Evolutionary conservation across 768 basidiomycete species (phyloP), one percentile per base, ranked within the genome.

Genomic region (Lactifluus piperatus): DNA sequence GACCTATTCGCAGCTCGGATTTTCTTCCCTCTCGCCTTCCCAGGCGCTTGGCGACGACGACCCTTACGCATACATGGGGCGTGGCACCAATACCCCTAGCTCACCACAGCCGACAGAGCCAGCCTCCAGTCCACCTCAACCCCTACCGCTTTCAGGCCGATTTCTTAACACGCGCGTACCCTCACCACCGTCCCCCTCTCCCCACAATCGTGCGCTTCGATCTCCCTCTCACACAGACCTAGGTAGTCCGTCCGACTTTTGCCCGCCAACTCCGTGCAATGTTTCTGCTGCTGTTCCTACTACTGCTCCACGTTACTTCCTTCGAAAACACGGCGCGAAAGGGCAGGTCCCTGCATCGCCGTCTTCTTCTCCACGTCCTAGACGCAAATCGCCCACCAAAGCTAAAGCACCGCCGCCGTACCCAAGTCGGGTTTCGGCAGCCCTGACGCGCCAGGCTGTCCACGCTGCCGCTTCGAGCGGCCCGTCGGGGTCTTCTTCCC

Each of bases 1-100:
- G 26, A 71, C 74, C 13, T 75, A 71, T 66, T 73, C 75, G 11
- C 73, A 70, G 43, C 68, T 75, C 50, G 71, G 71, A 22, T 70
- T 74, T 65, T 69, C 69, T 27, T 54, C 68, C 55, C 52, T n/a
- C n/a, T n/a, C 59, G 48, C 16, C 60, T 62, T 44, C 62, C 51
- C 64, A 54, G 51, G 46, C 24, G 18, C 51, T 44, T 22, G 22
- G 18, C 43, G 43, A 39, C 39, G 45, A 20, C 37, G 49, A 44
- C 41, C 46, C 47, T 13, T 47, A 48, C 13, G n/a, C 44, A 48
- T 43, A 41, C 22, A 43, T 45, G 27, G 34, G 9, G n/a, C n/a
- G n/a, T 39, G 27, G 7, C 44, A 20, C 4, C 4, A 37, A 32
- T 27, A 6, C n/a, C 16, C 20, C 30, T 27, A 20, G 20, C 22